phyloP scores from a whole-genome alignment of 768 basidiomycete genomes.

The Collybia nuda region DNA sequence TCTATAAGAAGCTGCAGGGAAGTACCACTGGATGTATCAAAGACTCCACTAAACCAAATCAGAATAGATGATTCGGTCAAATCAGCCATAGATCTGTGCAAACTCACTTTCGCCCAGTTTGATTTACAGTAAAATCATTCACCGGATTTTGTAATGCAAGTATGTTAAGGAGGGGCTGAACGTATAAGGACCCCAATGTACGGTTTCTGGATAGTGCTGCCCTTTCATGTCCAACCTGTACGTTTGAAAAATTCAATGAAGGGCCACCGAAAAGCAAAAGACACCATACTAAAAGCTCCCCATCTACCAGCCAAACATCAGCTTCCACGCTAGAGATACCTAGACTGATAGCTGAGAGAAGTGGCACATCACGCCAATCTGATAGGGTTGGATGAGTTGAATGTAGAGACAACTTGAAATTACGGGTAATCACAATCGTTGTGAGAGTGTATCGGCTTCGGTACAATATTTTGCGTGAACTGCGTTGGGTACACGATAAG shows the following conservation, averaged over 20 bases:
- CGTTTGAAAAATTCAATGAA: background rate
- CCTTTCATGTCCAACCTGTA: constrained; percentile 45
- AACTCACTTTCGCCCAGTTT: constrained; percentile 39
- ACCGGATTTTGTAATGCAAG: constrained; percentile 41
- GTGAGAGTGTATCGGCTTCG: constrained; percentile 52
- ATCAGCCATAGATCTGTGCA: background rate
- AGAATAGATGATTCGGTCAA: background rate
- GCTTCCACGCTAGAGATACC: constrained; percentile 55
- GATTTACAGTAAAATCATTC: constrained; percentile 37
- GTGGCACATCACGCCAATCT: constrained; percentile 56
- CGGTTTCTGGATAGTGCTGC: constrained; percentile 40
- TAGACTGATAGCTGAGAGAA: constrained; percentile 45
- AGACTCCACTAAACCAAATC: constrained; percentile 42
- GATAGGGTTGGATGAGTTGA: background rate
- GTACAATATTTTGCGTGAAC: constrained; percentile 46
- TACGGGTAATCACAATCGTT: constrained; percentile 43
- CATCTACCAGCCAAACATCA: constrained; percentile 47
- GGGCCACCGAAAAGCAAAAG: no score
- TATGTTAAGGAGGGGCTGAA: constrained; percentile 44
- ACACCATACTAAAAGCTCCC: constrained; percentile 39
- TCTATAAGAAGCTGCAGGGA: constrained; percentile 50
- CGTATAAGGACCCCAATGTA: constrained; percentile 47
- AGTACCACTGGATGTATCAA: constrained; percentile 39
- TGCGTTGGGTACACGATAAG: constrained; percentile 44
- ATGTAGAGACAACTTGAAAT: background rate